Evolutionary conservation across 371 early-diverging fungal species (phyloP).

Genomic region (Mucor plumbeus): DNA sequence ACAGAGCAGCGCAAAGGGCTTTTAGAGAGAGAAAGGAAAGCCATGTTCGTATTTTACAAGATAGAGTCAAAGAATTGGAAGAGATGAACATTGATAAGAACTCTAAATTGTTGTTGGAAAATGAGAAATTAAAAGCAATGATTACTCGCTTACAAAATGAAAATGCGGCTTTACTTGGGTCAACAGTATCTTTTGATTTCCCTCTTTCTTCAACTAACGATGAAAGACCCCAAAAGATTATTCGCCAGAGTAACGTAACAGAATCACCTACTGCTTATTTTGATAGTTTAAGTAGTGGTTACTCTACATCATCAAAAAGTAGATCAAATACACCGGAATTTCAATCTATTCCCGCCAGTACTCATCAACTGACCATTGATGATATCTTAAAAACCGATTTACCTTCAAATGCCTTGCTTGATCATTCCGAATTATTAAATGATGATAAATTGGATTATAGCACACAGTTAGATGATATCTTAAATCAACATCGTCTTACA

Average conservation of each 20-base stretch:
- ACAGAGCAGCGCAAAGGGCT: constrained; percentile 77
- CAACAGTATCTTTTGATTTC: constrained; percentile 48
- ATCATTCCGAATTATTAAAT: constrained; percentile 27
- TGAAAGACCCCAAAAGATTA: constrained; percentile 33
- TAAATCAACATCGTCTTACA: constrained; percentile 13
- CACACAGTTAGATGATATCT: constrained; percentile 14
- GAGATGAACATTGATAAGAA: constrained; percentile 32
- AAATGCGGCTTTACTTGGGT: constrained; percentile 52
- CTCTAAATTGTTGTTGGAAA: constrained; percentile 55
- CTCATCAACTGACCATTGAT: constrained; percentile 14
- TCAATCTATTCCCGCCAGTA: background rate
- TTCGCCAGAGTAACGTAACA: constrained; percentile 11
- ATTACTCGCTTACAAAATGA: constrained; percentile 51
- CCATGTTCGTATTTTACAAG: constrained; percentile 67
- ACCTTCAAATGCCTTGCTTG: constrained; percentile 22
- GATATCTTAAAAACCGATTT: constrained; percentile 16
- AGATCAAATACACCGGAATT: constrained; percentile 26
- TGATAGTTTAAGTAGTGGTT: constrained; percentile 17
- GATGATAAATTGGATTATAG: constrained; percentile 8
- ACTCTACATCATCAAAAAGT: constrained; percentile 19
- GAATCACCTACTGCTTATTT: constrained; percentile 13
- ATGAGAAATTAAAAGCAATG: constrained; percentile 52
- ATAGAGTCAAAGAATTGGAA: constrained; percentile 69
- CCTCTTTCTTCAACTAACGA: constrained; percentile 33
- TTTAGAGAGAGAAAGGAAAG: constrained; percentile 76